A percentile compares a stretch with the other conserved stretches of the same genome.
These are phyloP conservation scores for Inonotus hispidus DNA, from an alignment of 1,284 basidiomycete genomes.

Conservation along the genomic window DNA sequence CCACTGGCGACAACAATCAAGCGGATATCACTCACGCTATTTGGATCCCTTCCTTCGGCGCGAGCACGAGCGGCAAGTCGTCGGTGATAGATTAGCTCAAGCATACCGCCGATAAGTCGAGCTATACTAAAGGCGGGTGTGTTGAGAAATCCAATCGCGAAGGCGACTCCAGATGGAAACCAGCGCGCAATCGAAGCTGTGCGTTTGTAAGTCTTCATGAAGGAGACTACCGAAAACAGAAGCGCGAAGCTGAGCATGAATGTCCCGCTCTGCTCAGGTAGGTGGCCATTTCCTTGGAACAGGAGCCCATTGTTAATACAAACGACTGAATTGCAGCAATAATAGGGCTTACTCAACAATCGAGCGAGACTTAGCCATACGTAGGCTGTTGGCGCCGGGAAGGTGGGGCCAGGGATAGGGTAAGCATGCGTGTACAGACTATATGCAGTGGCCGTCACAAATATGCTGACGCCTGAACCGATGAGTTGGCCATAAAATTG, in stretches of 20 bases:
- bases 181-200: constrained; percentile 53
- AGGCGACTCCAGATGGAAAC: constrained; percentile 88
- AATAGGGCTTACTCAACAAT: constrained; percentile 59
- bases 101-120: constrained; percentile 81
- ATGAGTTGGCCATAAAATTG: constrained; percentile 89
- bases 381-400: constrained; percentile 92
- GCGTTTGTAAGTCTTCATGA: constrained; percentile 52
- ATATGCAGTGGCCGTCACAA: constrained; percentile 87
- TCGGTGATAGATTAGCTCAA: constrained; percentile 67
- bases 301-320: background rate
- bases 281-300: constrained; percentile 64
- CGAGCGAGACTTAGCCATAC: constrained; percentile 90
- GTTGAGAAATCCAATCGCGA: constrained; percentile 89
- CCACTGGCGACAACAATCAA: constrained; percentile 90
- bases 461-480: constrained; percentile 80
- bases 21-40: constrained; percentile 45
- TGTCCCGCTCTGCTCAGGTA: constrained; percentile 70
- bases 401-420: constrained; percentile 81
- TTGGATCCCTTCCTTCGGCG: constrained; percentile 27
- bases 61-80: constrained; percentile 41
- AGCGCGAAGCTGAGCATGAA: constrained; percentile 82
- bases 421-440: constrained; percentile 86
- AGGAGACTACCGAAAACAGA: constrained; percentile 64
- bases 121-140: constrained; percentile 94
- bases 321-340: background rate